phyloP scores from a whole-genome alignment of 352 stramenopile genomes.

The Aphanomyces astaci region DNA sequence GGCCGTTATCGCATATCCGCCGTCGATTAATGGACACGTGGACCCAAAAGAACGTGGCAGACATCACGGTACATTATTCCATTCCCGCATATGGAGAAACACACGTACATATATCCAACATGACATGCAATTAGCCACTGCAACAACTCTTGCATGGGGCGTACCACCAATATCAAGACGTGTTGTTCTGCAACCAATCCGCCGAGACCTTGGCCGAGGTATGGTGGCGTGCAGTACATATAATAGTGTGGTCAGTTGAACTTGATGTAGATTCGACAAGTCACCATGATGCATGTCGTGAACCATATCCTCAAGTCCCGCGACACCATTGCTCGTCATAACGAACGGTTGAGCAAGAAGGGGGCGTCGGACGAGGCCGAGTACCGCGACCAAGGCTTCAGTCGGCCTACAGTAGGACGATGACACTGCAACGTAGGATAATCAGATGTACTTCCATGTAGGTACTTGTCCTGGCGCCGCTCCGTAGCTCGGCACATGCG shows the following conservation, averaged over 20 bases:
- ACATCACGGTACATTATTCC: not conserved
- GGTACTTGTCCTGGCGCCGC: constrained; percentile 55
- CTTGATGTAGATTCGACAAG: constrained; percentile 39
- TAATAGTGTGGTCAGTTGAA: not conserved
- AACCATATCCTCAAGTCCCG: constrained; percentile 73
- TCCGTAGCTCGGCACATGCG: constrained; percentile 50
- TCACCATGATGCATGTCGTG: constrained; percentile 66
- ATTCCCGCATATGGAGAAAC: constrained; percentile 26
- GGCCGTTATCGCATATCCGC: constrained; percentile 38
- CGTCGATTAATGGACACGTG: constrained; percentile 42
- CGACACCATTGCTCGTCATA: constrained; percentile 61
- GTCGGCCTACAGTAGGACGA: constrained; percentile 35
- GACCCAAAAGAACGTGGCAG: constrained; percentile 31
- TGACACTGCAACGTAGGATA: not conserved
- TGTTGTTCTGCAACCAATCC: constrained; percentile 66
- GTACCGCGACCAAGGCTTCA: constrained; percentile 74
- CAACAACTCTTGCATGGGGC: constrained; percentile 47
- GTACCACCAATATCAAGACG: constrained; percentile 48
- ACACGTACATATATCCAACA: too few relatives aligned
- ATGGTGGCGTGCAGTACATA: too few relatives aligned
- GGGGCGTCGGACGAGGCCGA: constrained; percentile 45
- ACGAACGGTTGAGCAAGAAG: constrained; percentile 56
- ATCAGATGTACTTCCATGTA: not conserved
- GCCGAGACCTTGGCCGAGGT: constrained; percentile 32
- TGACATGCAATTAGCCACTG: constrained; percentile 32